Base-by-base conservation (phyloP, 345 rosid species). In the Camelina laxa region DNA sequence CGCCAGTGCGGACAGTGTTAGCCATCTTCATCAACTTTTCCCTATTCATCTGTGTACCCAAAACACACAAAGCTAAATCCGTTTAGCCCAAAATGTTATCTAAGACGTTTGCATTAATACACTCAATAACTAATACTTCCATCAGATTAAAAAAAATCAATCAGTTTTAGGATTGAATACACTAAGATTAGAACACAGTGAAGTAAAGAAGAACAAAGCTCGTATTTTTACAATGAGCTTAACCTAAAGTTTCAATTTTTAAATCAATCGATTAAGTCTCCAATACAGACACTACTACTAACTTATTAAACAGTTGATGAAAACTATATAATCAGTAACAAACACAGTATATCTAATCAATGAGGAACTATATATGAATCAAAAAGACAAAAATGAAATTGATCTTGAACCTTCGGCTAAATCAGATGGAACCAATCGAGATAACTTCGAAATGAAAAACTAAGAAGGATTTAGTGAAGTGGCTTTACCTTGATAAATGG, bases 11-110 rank as follows among this genome's bases (percentile, higher is more conserved):
- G 68, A 93, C 98, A 9, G 98, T 87, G 81, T 85, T 85, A 6
- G 98, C 98, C 96, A 93, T 93, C 90, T 85, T 93, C 87, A 80
- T 86, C 70, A 93, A 96, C 87, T 81, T 93, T 61, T 93, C 98
- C 73, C 86, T 78, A 56, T 93, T 84, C 98, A 93, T 93, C 98
- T 93, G 83, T 61, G 30, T 14, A 33, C 22, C 14, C 19, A 24
- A 19, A 13, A 36, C 10, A 55, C 60, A 71, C 61, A 39, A 70
- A 50, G 3, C 3, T 36, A 0, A 13, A 13, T 10, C 50, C 27
- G 3, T 35, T 20, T 22, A 15, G 0, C 24, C 44, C 33, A 62
- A 42, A 16, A 54, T 45, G 61, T 50, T 15, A 14, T 54, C 41
- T 6, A 27, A 1, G 5, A 30, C 30, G 44, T 19, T 63, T 22